Evolutionary conservation across 768 basidiomycete species (phyloP), one percentile per base, ranked within the genome.

Genomic region (Rhodosporidiobolus sp.): DNA sequence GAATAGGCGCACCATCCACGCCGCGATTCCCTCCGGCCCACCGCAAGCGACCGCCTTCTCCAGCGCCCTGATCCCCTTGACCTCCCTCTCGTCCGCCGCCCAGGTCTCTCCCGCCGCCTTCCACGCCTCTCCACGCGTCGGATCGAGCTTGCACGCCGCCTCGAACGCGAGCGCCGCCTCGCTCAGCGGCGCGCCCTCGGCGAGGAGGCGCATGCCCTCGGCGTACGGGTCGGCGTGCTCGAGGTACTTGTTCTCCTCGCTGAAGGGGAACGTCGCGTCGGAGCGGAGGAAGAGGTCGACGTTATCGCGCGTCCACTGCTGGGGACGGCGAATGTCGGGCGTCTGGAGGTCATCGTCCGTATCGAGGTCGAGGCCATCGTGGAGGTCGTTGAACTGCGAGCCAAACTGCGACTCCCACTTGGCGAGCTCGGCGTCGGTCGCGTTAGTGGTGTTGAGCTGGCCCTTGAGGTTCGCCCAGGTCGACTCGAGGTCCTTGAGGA

Each of bases 101-200:
- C 93, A 86, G 0, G 90, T 90, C 80, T 94, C 90, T 17, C 95
- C 95, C 4, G 98, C 83, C 28, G 95, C 83, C 63, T 92, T 88
- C 95, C 95, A 99, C 0, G 93, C 86, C 79, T 95, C 94, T 63
- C 61, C 91, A 88, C 34, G 88, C 89, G 78, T 82, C 69, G 92
- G 89, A 17, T 89, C 90, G 75, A 85, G 85, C 81, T 90, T 88
- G 69, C 97, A 90, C 49, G 92, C 92, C 22, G 92, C 92, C 82
- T 99, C 95, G 30, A 98, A 83, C 77, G 95, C 84, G 52, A 93
- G 84, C 0, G 89, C 89, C 20, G 89, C 92, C 79, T 96, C 92
- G 4, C 92, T 88, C 32, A 99, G 81, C 4, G 94, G 90, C 3
- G 92, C 93, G 65, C 92, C 92, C 69, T 86, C 85, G 30, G 88